Evolutionary conservation across 129 eudicot genomes (phyloP), one percentile per base, ranked within the genome.

Genomic region (Calendula officinalis): DNA sequence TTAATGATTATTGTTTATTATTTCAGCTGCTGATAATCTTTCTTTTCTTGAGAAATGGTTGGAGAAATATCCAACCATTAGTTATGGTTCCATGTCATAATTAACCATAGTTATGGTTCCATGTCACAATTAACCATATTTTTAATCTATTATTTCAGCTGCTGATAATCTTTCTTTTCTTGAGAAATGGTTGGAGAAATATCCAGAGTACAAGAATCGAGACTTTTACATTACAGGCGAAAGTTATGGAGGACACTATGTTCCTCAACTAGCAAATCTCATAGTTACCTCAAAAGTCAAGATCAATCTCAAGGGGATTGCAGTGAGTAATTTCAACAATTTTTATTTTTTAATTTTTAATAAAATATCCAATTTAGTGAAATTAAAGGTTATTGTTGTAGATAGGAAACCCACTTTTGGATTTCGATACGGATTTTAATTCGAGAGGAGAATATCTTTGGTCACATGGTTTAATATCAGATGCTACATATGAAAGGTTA

Each of bases 391-490:
- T 7, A 39, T 7, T 7, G 7, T 39, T 39, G 73, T 80, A 86
- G 95, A 66, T 86, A 12, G 95, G 95, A 9, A 86, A 86, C 78
- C 95, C 95, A 34, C 81, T 86, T 12, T 70, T 86, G 51, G 85
- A 86, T 39, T 77, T 83, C 78, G 73, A 70, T 62, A 72, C 84
- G 2, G 90, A 86, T 68, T 86, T 81, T 62, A 81, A 83, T 58
- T 75, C 81, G 13, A 75, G 84, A 42, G 77, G 74, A 4, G 87
- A 83, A 59, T 86, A 57, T 39, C 44, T 80, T 1, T 86, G 95
- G 95, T 83, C 95, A 38, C 95, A 86, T 59, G 95, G 95, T 6
- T 69, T 86, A 5, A 80, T 86, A 71, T 86, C 95, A 10, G 95
- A 86, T 66, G 53, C 73, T 35, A 75, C 95, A 33, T 78, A 62